These are phyloP conservation scores for Metschnikowia gruessii DNA, from an alignment of 805 yeast species.

Conservation along the genomic window DNA sequence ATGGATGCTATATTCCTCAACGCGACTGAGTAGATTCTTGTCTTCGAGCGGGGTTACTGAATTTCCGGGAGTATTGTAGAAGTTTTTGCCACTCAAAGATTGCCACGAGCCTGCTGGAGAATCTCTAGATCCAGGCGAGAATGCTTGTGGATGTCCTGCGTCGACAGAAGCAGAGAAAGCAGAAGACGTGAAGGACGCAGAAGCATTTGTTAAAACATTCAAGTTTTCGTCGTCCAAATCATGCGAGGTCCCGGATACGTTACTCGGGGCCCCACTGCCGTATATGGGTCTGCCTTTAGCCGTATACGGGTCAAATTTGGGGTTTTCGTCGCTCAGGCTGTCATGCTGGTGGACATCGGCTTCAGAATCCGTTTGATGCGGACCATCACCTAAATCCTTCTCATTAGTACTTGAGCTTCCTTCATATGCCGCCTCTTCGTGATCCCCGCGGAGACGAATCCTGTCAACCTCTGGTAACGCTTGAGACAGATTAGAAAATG, in stretches of 20 bases:
- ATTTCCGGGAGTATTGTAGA: not conserved
- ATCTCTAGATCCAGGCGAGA: conserved; percentile 12
- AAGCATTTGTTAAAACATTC: conserved; percentile 21
- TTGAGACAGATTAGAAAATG: not conserved
- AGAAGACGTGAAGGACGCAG: conserved; percentile 16
- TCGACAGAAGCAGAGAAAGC: conserved; percentile 6
- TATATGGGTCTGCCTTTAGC: not conserved
- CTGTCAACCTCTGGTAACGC: not conserved
- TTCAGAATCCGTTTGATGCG: not conserved
- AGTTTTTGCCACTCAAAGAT: conserved; percentile 6
- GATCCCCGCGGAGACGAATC: not conserved
- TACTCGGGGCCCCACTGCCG: not conserved
- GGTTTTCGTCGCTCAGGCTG: not conserved
- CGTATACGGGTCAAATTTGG: not conserved
- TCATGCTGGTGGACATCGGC: not conserved
- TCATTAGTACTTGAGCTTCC: not conserved
- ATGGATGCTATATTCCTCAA: conserved; percentile 18
- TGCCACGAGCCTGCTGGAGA: conserved; percentile 9
- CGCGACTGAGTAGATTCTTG: conserved; percentile 14
- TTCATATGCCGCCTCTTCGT: not conserved
- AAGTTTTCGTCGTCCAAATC: conserved; percentile 40
- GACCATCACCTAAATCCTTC: not conserved
- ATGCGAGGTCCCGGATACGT: conserved; percentile 1
- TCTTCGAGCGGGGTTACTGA: not conserved
- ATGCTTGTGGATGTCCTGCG: not conserved